phyloP scores from a whole-genome alignment of 2,329 filamentous ascomycete species.

The Cephalotrichum gorgonifer region DNA sequence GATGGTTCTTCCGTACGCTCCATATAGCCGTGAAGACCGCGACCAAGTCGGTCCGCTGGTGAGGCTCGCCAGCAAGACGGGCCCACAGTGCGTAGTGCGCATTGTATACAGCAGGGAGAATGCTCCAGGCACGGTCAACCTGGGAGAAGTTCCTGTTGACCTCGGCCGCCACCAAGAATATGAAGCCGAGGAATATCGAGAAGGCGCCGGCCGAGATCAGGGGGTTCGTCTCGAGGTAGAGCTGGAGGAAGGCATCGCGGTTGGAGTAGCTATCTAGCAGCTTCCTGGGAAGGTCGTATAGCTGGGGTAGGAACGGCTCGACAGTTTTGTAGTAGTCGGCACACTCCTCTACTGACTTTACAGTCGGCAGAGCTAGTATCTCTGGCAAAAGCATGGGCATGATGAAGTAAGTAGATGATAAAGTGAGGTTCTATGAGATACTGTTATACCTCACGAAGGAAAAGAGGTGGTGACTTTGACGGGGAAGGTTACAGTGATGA shows the following conservation, averaged over 20 bases:
- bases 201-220: constrained; percentile 65
- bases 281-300: constrained; percentile 58
- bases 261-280: constrained; percentile 50
- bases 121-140: constrained; percentile 84
- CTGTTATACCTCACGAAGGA: no score
- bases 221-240: constrained; percentile 83
- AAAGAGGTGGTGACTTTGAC: no score
- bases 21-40: constrained; percentile 63
- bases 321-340: constrained; percentile 67
- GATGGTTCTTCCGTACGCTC: constrained; percentile 49
- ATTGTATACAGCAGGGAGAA: constrained; percentile 80
- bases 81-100: constrained; percentile 79
- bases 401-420: no score
- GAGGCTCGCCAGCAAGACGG: constrained; percentile 60
- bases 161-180: constrained; percentile 71
- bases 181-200: constrained; percentile 56
- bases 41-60: constrained; percentile 61
- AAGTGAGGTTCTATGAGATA: no score
- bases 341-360: constrained; percentile 63
- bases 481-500: no score
- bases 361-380: constrained; percentile 66
- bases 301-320: constrained; percentile 60
- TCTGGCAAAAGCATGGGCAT: no score
- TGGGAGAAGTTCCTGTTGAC: constrained; percentile 94
- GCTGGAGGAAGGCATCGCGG: constrained; percentile 49